Percentiles rank a stretch among this genome's conserved stretches.
phyloP scores from a whole-genome alignment of 2,329 filamentous ascomycete species.

The Monosporascus sp. region DNA sequence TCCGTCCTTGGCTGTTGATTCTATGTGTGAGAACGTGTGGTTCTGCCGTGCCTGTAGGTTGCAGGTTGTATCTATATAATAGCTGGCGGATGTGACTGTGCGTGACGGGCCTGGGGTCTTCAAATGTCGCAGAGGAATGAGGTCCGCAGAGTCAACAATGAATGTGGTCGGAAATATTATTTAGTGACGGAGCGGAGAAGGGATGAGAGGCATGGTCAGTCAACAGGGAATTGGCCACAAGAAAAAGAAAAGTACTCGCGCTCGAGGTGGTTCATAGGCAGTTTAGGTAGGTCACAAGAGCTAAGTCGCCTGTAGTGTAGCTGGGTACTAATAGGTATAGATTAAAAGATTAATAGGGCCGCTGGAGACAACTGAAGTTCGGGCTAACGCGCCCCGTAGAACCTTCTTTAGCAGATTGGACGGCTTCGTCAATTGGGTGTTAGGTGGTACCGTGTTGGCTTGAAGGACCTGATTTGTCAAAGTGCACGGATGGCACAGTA shows the following conservation, averaged over 20 bases:
- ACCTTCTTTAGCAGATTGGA: not conserved
- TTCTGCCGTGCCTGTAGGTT: not conserved
- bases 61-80: not conserved
- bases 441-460: not conserved
- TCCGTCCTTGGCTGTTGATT: no score
- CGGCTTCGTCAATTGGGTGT: no score
- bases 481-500: not conserved
- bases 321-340: not conserved
- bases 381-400: not conserved
- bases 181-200: not conserved
- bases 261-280: not conserved
- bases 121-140: not conserved
- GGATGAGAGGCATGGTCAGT: not conserved
- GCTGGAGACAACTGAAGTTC: not conserved
- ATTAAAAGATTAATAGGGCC: not conserved
- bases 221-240: not conserved
- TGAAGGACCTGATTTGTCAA: not conserved
- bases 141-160: not conserved
- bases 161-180: not conserved
- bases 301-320: not conserved
- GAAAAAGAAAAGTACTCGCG: not conserved
- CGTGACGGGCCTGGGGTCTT: not conserved
- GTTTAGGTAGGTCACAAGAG: not conserved
- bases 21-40: no score
- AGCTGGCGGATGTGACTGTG: not conserved